phyloP scores from a whole-genome alignment of 2,329 filamentous ascomycete species.

The Capronia epimyces region DNA sequence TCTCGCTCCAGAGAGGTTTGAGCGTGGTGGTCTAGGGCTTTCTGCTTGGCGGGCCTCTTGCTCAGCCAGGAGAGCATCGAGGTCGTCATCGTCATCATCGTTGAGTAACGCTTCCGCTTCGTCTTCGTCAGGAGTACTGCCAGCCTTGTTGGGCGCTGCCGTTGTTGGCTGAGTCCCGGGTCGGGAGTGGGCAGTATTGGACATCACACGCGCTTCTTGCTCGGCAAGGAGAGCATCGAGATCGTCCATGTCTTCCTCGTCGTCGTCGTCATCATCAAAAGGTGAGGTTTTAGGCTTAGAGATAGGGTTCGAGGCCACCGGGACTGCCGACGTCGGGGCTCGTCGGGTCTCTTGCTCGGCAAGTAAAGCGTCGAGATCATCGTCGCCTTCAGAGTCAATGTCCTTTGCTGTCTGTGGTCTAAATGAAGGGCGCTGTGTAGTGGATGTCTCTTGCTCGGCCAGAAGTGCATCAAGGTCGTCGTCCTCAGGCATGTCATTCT shows the following conservation, averaged over 20 bases:
- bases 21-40: background rate
- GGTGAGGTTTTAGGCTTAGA: constrained; percentile 4
- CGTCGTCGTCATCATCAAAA: constrained; percentile 9
- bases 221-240: constrained; percentile 13
- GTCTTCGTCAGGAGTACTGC: constrained; percentile 5
- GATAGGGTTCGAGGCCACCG: background rate
- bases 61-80: constrained; percentile 13
- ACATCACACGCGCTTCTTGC: background rate
- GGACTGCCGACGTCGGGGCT: background rate
- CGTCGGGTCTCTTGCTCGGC: constrained; percentile 25
- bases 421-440: background rate
- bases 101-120: background rate
- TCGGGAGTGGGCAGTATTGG: background rate
- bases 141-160: background rate
- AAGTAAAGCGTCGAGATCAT: constrained; percentile 29
- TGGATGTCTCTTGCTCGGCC: constrained; percentile 17
- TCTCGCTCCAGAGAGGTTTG: background rate
- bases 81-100: constrained; percentile 8
- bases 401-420: constrained; percentile 3
- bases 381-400: constrained; percentile 26
- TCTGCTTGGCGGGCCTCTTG: constrained; percentile 7
- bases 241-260: constrained; percentile 16
- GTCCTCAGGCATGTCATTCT: constrained; percentile 14
- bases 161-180: background rate
- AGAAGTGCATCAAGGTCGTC: constrained; percentile 25